Evolutionary conservation across 352 stramenopile genomes (phyloP).

Genomic region (Blastocystis sp.): DNA sequence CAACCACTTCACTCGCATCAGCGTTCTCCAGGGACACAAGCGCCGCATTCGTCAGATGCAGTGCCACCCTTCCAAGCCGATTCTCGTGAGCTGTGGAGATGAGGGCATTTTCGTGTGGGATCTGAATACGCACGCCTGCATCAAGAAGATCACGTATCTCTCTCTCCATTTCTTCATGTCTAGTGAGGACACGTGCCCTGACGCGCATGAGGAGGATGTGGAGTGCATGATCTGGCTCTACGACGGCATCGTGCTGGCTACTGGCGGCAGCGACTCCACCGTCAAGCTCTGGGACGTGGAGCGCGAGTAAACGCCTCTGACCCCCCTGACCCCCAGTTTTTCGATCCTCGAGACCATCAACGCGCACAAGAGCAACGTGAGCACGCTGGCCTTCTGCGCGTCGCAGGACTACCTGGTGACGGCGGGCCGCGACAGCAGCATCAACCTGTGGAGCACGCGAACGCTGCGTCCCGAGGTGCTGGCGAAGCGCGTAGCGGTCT

Average conservation of each 20-base stretch:
- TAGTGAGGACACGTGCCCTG: constrained; percentile 9
- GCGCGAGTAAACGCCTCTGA: neutral
- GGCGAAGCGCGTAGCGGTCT: constrained; percentile 13
- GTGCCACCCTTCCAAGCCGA: neutral
- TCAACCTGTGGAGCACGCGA: constrained; percentile 38
- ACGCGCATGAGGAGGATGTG: constrained; percentile 58
- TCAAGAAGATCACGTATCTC: constrained; percentile 28
- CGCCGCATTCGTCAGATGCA: neutral
- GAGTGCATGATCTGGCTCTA: constrained; percentile 57
- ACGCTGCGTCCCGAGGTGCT: constrained; percentile 54
- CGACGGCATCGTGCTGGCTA: neutral
- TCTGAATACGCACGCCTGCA: neutral
- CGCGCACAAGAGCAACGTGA: constrained; percentile 57
- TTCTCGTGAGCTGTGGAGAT: constrained; percentile 26
- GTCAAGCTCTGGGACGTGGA: neutral
- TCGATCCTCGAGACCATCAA: constrained; percentile 28
- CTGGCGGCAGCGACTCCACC: no score
- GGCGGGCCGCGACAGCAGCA: constrained; percentile 40
- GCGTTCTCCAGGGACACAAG: constrained; percentile 14
- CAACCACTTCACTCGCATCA: constrained; percentile 11
- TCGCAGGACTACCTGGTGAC: neutral
- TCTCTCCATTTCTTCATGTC: neutral
- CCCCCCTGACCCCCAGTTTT: neutral
- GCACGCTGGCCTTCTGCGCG: constrained; percentile 29
- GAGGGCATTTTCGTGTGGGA: constrained; percentile 64